Conservation (phyloP, 139 green algal genomes). For the Closterium sp. region DNA sequence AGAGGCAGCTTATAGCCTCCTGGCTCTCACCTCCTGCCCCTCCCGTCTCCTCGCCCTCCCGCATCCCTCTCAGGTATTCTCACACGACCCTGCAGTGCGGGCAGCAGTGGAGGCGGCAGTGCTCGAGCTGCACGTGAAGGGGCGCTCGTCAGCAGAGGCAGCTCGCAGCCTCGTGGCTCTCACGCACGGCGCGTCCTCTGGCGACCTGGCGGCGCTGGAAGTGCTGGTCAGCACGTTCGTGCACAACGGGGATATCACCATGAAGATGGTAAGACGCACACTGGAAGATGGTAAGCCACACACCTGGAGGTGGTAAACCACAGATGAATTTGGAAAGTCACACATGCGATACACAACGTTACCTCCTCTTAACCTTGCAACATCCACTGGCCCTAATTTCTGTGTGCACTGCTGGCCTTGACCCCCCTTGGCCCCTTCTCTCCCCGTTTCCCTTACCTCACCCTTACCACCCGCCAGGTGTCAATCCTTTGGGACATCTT, state of each 20-base stretch:
- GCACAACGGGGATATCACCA: conserved; percentile 6
- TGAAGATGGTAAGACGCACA: conserved; percentile 12
- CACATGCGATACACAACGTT: background rate
- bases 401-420: no score
- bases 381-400: no score
- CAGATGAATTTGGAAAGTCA: background rate
- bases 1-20: background rate
- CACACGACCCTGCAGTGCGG: conserved; percentile 65
- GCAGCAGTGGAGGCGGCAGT: conserved; percentile 72
- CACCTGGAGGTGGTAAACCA: no score
- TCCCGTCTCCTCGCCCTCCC: background rate
- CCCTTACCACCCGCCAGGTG: background rate
- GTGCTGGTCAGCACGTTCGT: conserved; percentile 47
- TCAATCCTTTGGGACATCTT: conserved; percentile 42
- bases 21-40: background rate
- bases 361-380: no score
- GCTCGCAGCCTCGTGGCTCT: conserved; percentile 67
- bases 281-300: no score
- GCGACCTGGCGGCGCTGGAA: conserved; percentile 76
- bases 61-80: conserved; percentile 70
- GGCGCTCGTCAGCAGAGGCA: conserved; percentile 25
- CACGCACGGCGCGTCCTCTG: conserved; percentile 59
- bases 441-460: background rate
- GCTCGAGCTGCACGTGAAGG: conserved; percentile 50
- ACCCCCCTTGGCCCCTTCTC: background rate